These are phyloP conservation scores for Annulohypoxylon moriforme DNA, from an alignment of 495 filamentous ascomycete species.

Conservation along the genomic window DNA sequence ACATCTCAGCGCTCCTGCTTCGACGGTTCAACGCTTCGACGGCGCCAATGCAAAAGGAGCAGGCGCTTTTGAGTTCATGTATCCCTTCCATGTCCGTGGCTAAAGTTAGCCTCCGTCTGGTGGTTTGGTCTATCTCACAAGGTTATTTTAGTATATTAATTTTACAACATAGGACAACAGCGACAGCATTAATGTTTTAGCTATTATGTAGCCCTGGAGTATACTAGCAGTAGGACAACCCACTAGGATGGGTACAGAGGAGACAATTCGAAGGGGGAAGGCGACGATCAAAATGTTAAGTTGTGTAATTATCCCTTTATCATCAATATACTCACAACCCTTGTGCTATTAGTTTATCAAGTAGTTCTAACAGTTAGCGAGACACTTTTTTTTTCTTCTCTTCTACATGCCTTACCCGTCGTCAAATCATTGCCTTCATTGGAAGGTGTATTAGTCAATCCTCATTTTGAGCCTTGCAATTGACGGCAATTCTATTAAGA, in stretches of 20 bases:
- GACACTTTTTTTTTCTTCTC: slow-evolving; percentile 10
- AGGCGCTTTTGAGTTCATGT: slow-evolving; percentile 8
- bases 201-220: too few relatives aligned
- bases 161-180: slow-evolving; percentile 4
- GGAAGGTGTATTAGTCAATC: slow-evolving; percentile 44
- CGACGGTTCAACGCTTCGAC: slow-evolving; percentile 22
- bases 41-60: slow-evolving; percentile 1
- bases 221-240: slow-evolving; percentile 2
- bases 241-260: slow-evolving; percentile 6
- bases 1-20: slow-evolving; percentile 10
- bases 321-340: slow-evolving; percentile 19
- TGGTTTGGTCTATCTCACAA: not conserved
- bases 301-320: slow-evolving; percentile 15
- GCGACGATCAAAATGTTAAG: slow-evolving; percentile 37
- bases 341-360: slow-evolving; percentile 19
- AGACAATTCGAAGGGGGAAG: slow-evolving; percentile 15
- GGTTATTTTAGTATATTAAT: not conserved
- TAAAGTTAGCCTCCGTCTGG: not conserved
- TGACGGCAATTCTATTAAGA: slow-evolving; percentile 28
- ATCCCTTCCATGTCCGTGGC: slow-evolving; percentile 9
- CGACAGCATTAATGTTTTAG: not conserved
- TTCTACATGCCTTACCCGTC: slow-evolving; percentile 23
- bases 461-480: slow-evolving; percentile 39
- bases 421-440: slow-evolving; percentile 39
- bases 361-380: slow-evolving; percentile 21